Evolutionary conservation across 768 basidiomycete species (phyloP), one percentile per base, ranked within the genome.

Genomic region (Boletus eberwhitei): DNA sequence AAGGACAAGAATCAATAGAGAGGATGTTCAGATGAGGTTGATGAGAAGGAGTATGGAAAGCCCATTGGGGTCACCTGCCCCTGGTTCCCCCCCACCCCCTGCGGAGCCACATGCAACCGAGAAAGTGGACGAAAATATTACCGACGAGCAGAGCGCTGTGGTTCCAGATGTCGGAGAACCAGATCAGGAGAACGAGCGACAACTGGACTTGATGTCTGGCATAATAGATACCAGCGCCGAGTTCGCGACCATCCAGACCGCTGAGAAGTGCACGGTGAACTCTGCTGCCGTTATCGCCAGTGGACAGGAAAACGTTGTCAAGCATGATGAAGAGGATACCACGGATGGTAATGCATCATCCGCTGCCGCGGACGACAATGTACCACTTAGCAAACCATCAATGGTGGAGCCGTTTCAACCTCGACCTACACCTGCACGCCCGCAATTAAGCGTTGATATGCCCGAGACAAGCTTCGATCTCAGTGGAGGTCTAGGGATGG

Each of bases 1-100:
- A 3, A 75, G 74, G 48, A 73, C 73, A 24, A 74, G 81, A 41
- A 82, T 85, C 53, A 83, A 72, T 49, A 76, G 77, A 29, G 82
- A 82, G 50, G 79, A 80, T 45, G 76, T 86, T 19, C 77, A 80
- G 54, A 70, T 77, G 49, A 74, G 80, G 35, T 63, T 84, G 48
- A 59, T 77, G 64, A 73, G 71, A 46, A 74, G 74, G 53, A 80
- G 78, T 40, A 63, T 68, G 41, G 75, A 80, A 44, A 80, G 80
- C 57, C 71, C 77, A 8, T 53, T 73, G 55, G 55, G 62, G 6
- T 71, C 59, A 2, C 61, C 59, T 39, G 49, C 45, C 4, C 54
- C 50, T 43, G 45, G 56, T 37, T 61, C 61, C 8, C 52, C 63
- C 4, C 39, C 50, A 21, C 40, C 45, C 8, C 39, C 52, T 24